These are phyloP conservation scores for Plectranthus barbatus DNA, from an alignment of 257 asterid genomes.

Conservation along the genomic window DNA sequence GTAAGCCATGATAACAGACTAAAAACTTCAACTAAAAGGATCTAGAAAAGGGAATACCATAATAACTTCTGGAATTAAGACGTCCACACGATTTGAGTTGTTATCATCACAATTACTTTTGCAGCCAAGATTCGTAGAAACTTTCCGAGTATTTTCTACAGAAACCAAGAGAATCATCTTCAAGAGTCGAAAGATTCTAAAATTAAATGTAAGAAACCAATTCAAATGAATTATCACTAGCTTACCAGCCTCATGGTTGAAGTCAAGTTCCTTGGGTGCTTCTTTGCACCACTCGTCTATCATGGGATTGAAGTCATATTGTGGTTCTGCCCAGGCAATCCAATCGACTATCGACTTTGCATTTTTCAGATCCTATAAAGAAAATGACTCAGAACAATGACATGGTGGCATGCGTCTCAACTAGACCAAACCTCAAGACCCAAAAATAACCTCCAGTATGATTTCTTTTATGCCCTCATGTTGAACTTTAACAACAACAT, in stretches of 20 bases:
- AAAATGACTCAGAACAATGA: slow-evolving; percentile 15
- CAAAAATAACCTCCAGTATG: slow-evolving; percentile 66
- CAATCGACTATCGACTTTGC: slow-evolving; percentile 92
- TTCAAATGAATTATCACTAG: slow-evolving; percentile 9
- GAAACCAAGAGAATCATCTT: slow-evolving; percentile 27
- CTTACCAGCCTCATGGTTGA: slow-evolving; percentile 88
- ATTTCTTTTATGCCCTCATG: slow-evolving; percentile 80
- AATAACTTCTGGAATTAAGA: slow-evolving; percentile 87
- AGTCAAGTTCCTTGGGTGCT: slow-evolving; percentile 94
- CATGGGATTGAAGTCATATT: slow-evolving; percentile 87
- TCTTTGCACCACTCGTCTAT: slow-evolving; percentile 99
- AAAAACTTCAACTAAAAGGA: slow-evolving; percentile 3
- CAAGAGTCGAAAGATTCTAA: slow-evolving; percentile 6
- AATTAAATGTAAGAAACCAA: slow-evolving; percentile 6
- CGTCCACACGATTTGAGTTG: slow-evolving; percentile 59
- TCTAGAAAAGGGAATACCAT: slow-evolving; percentile 47
- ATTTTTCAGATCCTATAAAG: slow-evolving; percentile 76
- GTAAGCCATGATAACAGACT: slow-evolving; percentile 5
- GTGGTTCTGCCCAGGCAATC: slow-evolving; percentile 99
- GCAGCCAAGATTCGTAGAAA: slow-evolving; percentile 74
- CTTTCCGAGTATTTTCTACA: slow-evolving; percentile 73
- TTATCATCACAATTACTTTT: slow-evolving; percentile 30
- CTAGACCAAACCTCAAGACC: background rate
- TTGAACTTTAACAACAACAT: slow-evolving; percentile 94
- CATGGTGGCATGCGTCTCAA: background rate